Evolutionary conservation across 306 rosid genomes (phyloP).

Genomic region (Glycine latifolia): DNA sequence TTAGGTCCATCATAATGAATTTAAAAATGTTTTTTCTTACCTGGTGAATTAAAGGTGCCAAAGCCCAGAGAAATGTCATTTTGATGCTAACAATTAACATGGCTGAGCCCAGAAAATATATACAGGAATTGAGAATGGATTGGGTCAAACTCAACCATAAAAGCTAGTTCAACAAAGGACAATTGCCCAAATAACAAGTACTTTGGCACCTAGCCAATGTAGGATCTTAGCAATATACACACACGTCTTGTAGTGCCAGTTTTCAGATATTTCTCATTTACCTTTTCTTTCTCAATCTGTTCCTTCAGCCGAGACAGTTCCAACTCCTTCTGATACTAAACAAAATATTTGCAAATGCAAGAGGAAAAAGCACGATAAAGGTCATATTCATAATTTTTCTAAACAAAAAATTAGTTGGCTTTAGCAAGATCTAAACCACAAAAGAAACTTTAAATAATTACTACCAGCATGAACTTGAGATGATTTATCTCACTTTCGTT

Average conservation of each 20-base stretch:
- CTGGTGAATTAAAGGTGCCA: constrained; percentile 11
- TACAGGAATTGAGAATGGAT: constrained; percentile 4
- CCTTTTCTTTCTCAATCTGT: constrained; percentile 88
- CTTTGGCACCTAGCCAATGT: constrained; percentile 11
- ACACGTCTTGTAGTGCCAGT: constrained; percentile 31
- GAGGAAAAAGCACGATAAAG: constrained; percentile 30
- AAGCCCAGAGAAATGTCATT: constrained; percentile 3
- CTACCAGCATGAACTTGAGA: constrained; percentile 91
- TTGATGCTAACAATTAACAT: constrained; percentile 30
- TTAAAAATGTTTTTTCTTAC: background rate
- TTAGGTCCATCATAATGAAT: constrained; percentile 1
- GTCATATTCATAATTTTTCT: constrained; percentile 28
- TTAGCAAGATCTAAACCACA: constrained; percentile 34
- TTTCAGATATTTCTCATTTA: constrained; percentile 49
- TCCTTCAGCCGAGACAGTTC: constrained; percentile 81
- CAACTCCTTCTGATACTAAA: constrained; percentile 85
- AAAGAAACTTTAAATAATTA: constrained; percentile 39
- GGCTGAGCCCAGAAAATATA: constrained; percentile 12
- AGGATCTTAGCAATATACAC: background rate
- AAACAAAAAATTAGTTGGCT: constrained; percentile 14
- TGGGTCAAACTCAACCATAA: constrained; percentile 12
- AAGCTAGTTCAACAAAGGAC: constrained; percentile 5
- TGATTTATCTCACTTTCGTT: constrained; percentile 66
- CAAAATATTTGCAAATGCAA: constrained; percentile 40
- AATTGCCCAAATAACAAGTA: background rate